A percentile compares a stretch with the other conserved stretches of the same genome.
Evolutionary conservation across 2,329 filamentous ascomycete genomes (phyloP).

Genomic region (Pseudogymnoascus sp.): DNA sequence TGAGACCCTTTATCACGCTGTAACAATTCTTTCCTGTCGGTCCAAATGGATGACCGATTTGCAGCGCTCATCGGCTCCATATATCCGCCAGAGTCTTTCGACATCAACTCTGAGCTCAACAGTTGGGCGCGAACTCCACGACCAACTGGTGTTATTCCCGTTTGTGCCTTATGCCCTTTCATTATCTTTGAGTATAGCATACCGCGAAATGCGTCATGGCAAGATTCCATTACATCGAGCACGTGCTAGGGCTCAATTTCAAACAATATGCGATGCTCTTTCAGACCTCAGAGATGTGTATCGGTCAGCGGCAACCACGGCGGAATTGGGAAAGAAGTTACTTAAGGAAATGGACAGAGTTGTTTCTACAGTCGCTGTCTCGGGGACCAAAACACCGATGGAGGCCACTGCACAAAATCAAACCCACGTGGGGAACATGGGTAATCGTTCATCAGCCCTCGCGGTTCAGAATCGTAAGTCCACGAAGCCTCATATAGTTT

Average conservation of each 20-base stretch:
- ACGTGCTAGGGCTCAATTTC: constrained; percentile 48
- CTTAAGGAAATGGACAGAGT: too few species aligned
- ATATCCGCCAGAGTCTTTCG: too few species aligned
- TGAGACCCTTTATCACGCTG: constrained; percentile 57
- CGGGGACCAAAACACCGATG: too few species aligned
- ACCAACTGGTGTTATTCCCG: constrained; percentile 41
- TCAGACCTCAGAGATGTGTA: constrained; percentile 49
- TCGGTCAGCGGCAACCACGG: constrained; percentile 39
- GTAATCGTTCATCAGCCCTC: too few species aligned
- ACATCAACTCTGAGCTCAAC: too few species aligned
- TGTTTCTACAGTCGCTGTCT: too few species aligned
- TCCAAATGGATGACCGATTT: constrained; percentile 18
- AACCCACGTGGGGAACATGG: too few species aligned
- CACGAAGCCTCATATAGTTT: too few species aligned
- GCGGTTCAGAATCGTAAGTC: too few species aligned
- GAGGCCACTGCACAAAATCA: too few species aligned
- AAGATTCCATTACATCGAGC: constrained; percentile 51
- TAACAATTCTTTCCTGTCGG: constrained; percentile 57
- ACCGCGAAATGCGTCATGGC: constrained; percentile 57
- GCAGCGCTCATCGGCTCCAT: too few species aligned
- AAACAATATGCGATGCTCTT: constrained; percentile 46
- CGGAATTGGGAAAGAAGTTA: too few species aligned
- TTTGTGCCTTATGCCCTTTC: constrained; percentile 57
- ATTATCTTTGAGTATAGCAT: constrained; percentile 54
- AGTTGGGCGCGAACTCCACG: constrained; percentile 26